Base-by-base conservation (phyloP, 164 flowering plant species). In the Umbellularia californica region DNA sequence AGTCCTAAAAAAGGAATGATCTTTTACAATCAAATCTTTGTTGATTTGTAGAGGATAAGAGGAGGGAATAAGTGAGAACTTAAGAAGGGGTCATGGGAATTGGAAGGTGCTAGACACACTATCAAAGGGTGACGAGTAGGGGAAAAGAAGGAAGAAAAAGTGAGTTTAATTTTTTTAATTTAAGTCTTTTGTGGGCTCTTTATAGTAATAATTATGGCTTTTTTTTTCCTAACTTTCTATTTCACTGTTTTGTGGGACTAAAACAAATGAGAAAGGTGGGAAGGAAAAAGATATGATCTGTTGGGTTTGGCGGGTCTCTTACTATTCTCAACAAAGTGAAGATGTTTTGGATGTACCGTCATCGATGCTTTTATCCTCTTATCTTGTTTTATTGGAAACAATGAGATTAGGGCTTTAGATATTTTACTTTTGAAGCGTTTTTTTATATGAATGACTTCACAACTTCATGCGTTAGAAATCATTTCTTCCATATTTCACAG, bases 61-160 rank as follows among this genome's bases (percentile, higher is more conserved):
- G 69, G 82, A 76, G 23, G 68, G 82, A 82, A 79, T 79, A 77
- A 55, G 75, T 74, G 84, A 72, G 81, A 76, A 77, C 80, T 81
- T 78, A 78, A 72, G 82, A 83, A 83, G 85, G 83, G 88, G 82
- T 87, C 77, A 79, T 77, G 77, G 81, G 83, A 75, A 86, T 72
- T 84, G 83, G 84, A 74, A 74, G 81, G 68, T 68, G 81, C 86
- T 85, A 83, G 90, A 87, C 87, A 88, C 82, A 76, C 80, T 76
- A 82, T 84, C 76, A 73, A 83, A 72, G 76, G 52, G 24, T 33
- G 67, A 50, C 22, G 58, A 55, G 30, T 28, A 75, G 70, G 71
- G 70, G 70, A 83, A 80, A 79, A 58, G 50, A 71, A n/a, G 22
- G 79, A 79, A 33, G 35, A 79, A 76, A 76, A 85, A 64, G 69